phyloP scores from a whole-genome alignment of 2,329 filamentous ascomycete species.

The Pseudofabraea citricarpa region DNA sequence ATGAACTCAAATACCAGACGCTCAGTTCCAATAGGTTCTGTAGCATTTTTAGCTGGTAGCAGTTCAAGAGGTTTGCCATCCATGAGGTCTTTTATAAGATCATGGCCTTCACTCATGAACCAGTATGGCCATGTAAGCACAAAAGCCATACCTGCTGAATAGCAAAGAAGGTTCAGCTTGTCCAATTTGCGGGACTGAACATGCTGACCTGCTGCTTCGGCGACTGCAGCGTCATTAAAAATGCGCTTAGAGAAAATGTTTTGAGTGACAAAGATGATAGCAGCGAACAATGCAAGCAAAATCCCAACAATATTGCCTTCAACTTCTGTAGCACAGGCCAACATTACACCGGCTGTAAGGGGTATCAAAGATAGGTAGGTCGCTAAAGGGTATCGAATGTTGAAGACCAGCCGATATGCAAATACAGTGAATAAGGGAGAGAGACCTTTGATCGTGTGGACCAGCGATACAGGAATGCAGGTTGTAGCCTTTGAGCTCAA shows the following conservation, averaged over 20 bases:
- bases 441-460: constrained; percentile 97
- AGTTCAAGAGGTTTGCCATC: constrained; percentile 65
- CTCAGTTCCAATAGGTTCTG: constrained; percentile 73
- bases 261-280: constrained; percentile 92
- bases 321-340: constrained; percentile 91
- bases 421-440: constrained; percentile 93
- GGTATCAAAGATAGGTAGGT: constrained; percentile 91
- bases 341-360: constrained; percentile 87
- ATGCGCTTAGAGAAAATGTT: constrained; percentile 98
- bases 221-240: constrained; percentile 88
- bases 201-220: constrained; percentile 67
- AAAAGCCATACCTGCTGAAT: constrained; percentile 93
- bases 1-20: constrained; percentile 78
- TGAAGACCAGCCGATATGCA: constrained; percentile 84
- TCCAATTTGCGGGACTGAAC: constrained; percentile 74
- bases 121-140: constrained; percentile 84
- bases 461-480: constrained; percentile 91
- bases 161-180: constrained; percentile 94
- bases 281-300: constrained; percentile 80
- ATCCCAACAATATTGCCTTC: constrained; percentile 88
- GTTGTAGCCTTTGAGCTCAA: constrained; percentile 90
- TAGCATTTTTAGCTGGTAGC: constrained; percentile 56
- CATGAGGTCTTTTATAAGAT: constrained; percentile 67
- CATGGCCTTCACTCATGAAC: constrained; percentile 85
- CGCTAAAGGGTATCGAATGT: constrained; percentile 79